These are phyloP conservation scores for Pythium dissotocum DNA, from an alignment of 352 stramenopile species.

Conservation along the genomic window DNA sequence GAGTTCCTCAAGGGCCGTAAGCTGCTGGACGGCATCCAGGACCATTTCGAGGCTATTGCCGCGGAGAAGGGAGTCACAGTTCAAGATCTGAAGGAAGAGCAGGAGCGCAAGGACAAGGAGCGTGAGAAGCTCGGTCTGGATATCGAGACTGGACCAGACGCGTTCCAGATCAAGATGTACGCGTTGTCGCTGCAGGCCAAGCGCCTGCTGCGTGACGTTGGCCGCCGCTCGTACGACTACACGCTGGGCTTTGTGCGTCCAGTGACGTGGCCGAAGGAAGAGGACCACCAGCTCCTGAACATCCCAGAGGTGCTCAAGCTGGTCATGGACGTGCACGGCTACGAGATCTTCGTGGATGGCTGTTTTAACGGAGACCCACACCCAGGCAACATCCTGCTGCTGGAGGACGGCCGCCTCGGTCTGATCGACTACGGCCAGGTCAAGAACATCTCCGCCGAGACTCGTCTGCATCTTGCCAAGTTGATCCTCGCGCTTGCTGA, in stretches of 20 bases:
- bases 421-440: conserved; percentile 94
- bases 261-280: conserved; percentile 40
- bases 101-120: conserved; percentile 71
- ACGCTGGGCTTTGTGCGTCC: conserved; percentile 80
- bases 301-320: conserved; percentile 83
- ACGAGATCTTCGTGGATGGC: conserved; percentile 93
- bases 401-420: conserved; percentile 87
- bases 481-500: conserved; percentile 84
- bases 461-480: conserved; percentile 72
- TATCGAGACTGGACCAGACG: conserved; percentile 71
- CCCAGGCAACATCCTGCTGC: conserved; percentile 90
- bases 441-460: conserved; percentile 77
- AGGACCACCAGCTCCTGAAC: conserved; percentile 68
- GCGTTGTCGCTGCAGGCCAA: conserved; percentile 45
- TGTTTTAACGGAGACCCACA: conserved; percentile 92
- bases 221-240: conserved; percentile 74
- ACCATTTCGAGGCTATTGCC: conserved; percentile 90
- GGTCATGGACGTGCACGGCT: conserved; percentile 89
- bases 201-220: conserved; percentile 37
- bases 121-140: conserved; percentile 60
- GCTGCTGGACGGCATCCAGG: conserved; percentile 85
- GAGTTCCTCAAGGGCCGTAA: conserved; percentile 91
- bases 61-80: conserved; percentile 84
- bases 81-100: conserved; percentile 77
- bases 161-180: conserved; percentile 59